These are phyloP conservation scores for Phialophora chinensis DNA, from an alignment of 2,329 filamentous ascomycete species.

Conservation along the genomic window DNA sequence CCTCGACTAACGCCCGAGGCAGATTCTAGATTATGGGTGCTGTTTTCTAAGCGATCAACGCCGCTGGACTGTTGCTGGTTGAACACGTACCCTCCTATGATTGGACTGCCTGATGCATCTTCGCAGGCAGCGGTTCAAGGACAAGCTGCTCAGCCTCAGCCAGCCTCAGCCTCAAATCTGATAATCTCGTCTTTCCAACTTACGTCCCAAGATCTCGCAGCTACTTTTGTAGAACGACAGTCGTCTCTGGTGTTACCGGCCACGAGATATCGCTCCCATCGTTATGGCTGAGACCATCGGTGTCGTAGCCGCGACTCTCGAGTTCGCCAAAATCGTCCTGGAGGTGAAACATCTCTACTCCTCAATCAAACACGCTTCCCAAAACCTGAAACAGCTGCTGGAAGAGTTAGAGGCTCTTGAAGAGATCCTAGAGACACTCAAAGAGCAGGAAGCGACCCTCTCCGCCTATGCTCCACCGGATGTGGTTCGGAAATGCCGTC, in stretches of 20 bases:
- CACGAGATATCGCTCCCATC: not conserved
- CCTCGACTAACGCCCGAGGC: no score
- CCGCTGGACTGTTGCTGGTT: no score
- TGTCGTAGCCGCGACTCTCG: slow-evolving; percentile 22
- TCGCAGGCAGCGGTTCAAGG: not conserved
- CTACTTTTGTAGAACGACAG: not conserved
- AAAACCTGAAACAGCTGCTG: slow-evolving; percentile 13
- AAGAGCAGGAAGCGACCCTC: slow-evolving; percentile 19
- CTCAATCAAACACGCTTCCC: slow-evolving; percentile 19
- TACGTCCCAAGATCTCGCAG: not conserved
- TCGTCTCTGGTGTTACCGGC: not conserved
- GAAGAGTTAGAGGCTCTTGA: slow-evolving; percentile 20
- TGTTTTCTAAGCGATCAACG: no score
- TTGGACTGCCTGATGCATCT: not conserved
- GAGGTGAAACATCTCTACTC: slow-evolving; percentile 18
- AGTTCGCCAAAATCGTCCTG: slow-evolving; percentile 17
- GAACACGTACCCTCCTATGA: not conserved
- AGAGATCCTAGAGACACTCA: slow-evolving; percentile 14
- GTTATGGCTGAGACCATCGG: slow-evolving; percentile 25
- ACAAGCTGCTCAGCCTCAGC: not conserved
- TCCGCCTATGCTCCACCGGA: slow-evolving; percentile 12
- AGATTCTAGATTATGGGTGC: no score
- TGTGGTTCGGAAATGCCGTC: slow-evolving; percentile 20
- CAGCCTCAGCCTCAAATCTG: not conserved
- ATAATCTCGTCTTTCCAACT: not conserved